These are phyloP conservation scores for Pichia nanzhaoensis DNA, from an alignment of 805 yeast species.

Conservation along the genomic window DNA sequence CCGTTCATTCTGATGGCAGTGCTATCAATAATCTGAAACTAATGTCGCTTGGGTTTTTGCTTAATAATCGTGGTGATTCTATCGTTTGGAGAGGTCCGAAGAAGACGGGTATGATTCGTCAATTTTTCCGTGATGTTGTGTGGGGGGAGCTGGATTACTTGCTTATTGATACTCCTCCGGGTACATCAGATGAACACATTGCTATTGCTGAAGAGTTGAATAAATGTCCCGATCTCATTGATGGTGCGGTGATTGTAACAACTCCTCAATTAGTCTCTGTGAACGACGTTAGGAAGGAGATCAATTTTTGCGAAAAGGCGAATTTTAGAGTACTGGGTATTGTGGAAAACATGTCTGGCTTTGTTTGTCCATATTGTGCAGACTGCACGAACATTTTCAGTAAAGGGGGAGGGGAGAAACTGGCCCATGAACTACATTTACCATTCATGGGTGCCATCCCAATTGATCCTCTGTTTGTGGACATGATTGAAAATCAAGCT, in stretches of 20 bases:
- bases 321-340: constrained; percentile 75
- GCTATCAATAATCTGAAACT: constrained; percentile 32
- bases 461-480: constrained; percentile 86
- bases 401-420: constrained; percentile 79
- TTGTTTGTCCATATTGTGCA: constrained; percentile 86
- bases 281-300: constrained; percentile 91
- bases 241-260: constrained; percentile 92
- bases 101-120: constrained; percentile 95
- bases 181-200: constrained; percentile 97
- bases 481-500: constrained; percentile 73
- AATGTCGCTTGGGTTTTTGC: constrained; percentile 84
- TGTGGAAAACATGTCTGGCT: constrained; percentile 95
- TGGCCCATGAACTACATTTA: constrained; percentile 57
- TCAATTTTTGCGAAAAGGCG: constrained; percentile 86
- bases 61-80: constrained; percentile 78
- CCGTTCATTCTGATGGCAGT: constrained; percentile 22
- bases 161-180: constrained; percentile 96
- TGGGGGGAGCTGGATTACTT: constrained; percentile 84
- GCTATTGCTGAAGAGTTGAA: constrained; percentile 89
- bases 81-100: constrained; percentile 99
- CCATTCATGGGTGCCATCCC: constrained; percentile 84
- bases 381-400: constrained; percentile 91
- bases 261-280: constrained; percentile 94
- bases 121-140: constrained; percentile 80
- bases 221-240: constrained; percentile 52